Evolutionary conservation across 306 rosid genomes (phyloP), one percentile per base, ranked within the genome.

Genomic region (Corylus heterophylla): DNA sequence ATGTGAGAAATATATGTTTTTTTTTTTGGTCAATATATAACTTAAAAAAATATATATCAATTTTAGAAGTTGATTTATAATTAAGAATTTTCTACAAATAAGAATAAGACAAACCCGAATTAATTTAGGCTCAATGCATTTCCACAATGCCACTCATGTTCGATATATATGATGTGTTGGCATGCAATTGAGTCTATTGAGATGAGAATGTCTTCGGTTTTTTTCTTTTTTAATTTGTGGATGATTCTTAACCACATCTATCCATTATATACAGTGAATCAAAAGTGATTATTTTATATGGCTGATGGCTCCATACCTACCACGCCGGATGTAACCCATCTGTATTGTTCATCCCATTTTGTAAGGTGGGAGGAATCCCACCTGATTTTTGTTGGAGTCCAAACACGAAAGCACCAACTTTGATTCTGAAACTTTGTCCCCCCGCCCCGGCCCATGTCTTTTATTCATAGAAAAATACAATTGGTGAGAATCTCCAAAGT

Each of bases 381-480:
- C 52, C 76, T 74, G 39, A 72, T 74, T 69, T 72, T 84, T 69
- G 80, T 79, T 91, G 97, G 92, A 88, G 71, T 92, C 97, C 94
- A 78, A 88, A 88, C 79, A 80, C 84, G 92, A 88, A 92, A 87
- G 85, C 97, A 92, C 92, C 83, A 85, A 84, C 90, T 88, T 89
- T 85, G 50, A 52, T 78, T 69, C 75, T 70, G 83, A 83, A 82
- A 77, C 69, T 76, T 73, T 80, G 77, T 55, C 81, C 29, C 64
- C 87, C 35, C 35, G 3, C 35, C 35, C 2, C 35, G 3, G 3
- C 85, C 69, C 69, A 7, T 78, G 79, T 29, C 56, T 13, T 2
- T 35, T 20, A 73, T 9, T 37, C 39, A 35, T 12, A 11, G 18
- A 12, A 66, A 7, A 16, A 66, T 20, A 45, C 5, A n/a, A 44